Percentiles rank a stretch among this genome's conserved stretches.
phyloP scores from a whole-genome alignment of 768 basidiomycete genomes.

The Lactifluus volemus region DNA sequence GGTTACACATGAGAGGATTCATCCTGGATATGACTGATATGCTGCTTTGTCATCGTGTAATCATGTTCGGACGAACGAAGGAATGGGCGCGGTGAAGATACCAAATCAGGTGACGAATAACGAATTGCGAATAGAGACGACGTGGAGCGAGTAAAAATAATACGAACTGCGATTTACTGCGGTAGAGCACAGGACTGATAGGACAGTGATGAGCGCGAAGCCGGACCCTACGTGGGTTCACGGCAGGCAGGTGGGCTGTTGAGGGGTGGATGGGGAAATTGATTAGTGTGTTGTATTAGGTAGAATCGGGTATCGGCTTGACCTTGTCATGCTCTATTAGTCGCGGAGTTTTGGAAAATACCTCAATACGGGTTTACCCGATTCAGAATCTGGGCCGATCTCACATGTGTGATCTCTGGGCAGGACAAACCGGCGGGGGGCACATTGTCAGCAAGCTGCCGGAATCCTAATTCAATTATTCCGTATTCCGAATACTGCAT shows the following conservation, averaged over 20 bases:
- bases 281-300: neutral
- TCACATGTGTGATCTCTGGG: neutral
- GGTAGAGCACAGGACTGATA: neutral
- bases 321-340: neutral
- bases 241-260: neutral
- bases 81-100: neutral
- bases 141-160: no score
- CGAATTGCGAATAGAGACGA: no score
- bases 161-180: neutral
- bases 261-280: neutral
- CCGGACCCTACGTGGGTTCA: slow-evolving; percentile 4
- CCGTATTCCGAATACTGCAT: no score
- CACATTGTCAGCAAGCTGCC: no score
- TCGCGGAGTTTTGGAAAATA: slow-evolving; percentile 5
- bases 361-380: neutral
- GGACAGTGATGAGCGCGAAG: neutral
- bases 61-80: neutral
- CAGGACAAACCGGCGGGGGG: no score
- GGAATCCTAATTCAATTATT: no score
- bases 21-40: neutral
- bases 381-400: slow-evolving; percentile 4
- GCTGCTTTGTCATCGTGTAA: neutral
- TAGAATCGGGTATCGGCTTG: slow-evolving; percentile 1
- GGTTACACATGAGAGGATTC: neutral
- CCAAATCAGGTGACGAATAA: no score